Evolutionary conservation across 441 rosid genomes (phyloP), one percentile per base, ranked within the genome.

Genomic region (Isatis lusitanica): DNA sequence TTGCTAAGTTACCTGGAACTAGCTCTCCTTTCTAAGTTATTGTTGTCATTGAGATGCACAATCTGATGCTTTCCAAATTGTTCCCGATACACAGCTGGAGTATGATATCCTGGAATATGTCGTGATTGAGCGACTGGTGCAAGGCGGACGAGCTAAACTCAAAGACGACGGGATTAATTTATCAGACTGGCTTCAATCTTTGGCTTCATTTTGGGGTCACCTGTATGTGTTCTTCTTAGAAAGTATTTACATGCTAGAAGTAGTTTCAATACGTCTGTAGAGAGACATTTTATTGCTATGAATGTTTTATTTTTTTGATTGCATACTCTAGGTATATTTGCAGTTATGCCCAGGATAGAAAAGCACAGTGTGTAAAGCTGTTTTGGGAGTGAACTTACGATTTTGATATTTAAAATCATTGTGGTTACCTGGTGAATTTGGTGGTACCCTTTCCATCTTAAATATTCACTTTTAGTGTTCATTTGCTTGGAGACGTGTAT

Each of bases 121-220:
- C 69, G 99, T 96, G 68, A 92, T 96, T 79, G 99, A 96, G 84
- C 93, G 98, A 33, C 75, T 96, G 80, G 97, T 86, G 33, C 98
- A 85, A 92, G 88, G 91, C 35, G 99, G 99, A 66, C 98, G 98
- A 52, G 98, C 90, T 80, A 96, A 96, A 85, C 88, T 96, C 50
- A 96, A 94, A 83, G 99, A 96, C 66, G 99, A 96, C 64, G 99
- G 99, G 76, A 89, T 96, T 81, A 94, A 96, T 84, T 78, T 96
- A 81, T 96, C 99, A 28, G 99, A 96, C 73, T 96, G 99, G 99
- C 98, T 96, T 76, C 99, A 94, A 73, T 94, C 98, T 1, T 52
- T 96, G 93, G 99, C 99, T 68, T 96, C 99, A 53, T 96, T 96
- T 83, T 96, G 98, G 99, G 99, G 99, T 81, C 99, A 94, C 88